These are phyloP conservation scores for Oxytropis ochrocephala DNA, from an alignment of 306 rosid species.

Conservation along the genomic window DNA sequence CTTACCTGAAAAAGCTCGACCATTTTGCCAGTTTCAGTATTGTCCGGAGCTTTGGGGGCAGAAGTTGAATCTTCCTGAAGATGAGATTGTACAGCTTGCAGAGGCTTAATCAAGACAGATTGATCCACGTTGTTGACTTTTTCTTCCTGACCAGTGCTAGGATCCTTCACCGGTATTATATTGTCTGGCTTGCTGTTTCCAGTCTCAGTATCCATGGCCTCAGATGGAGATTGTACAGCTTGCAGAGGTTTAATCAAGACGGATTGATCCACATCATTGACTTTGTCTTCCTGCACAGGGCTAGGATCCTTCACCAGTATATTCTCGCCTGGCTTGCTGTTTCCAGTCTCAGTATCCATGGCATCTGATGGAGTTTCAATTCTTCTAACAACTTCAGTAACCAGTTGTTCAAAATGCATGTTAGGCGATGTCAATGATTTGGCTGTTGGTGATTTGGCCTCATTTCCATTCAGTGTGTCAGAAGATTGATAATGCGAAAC, in stretches of 20 bases:
- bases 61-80: constrained; percentile 23
- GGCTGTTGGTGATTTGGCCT: constrained; percentile 28
- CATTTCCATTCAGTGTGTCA: constrained; percentile 20
- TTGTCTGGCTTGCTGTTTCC: constrained; percentile 29
- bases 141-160: constrained; percentile 19
- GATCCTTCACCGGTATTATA: constrained; percentile 23
- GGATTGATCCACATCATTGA: constrained; percentile 35
- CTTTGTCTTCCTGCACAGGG: constrained; percentile 25
- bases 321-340: constrained; percentile 29
- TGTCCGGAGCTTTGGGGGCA: constrained; percentile 32
- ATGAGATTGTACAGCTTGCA: constrained; percentile 47
- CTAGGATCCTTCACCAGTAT: constrained; percentile 21
- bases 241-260: constrained; percentile 55
- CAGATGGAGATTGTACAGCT: constrained; percentile 29
- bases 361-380: constrained; percentile 33
- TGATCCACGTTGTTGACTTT: constrained; percentile 31
- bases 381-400: constrained; percentile 51
- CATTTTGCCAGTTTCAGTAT: constrained; percentile 47
- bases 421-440: constrained; percentile 28
- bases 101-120: constrained; percentile 50
- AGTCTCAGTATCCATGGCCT: constrained; percentile 25
- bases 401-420: constrained; percentile 41
- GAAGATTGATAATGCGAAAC: constrained; percentile 21
- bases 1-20: constrained; percentile 75
- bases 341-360: constrained; percentile 28